Percentiles rank a stretch among this genome's conserved stretches.
These are phyloP conservation scores for Uronychia setigera DNA, from an alignment of 73 alveolate genomes.

Conservation along the genomic window DNA sequence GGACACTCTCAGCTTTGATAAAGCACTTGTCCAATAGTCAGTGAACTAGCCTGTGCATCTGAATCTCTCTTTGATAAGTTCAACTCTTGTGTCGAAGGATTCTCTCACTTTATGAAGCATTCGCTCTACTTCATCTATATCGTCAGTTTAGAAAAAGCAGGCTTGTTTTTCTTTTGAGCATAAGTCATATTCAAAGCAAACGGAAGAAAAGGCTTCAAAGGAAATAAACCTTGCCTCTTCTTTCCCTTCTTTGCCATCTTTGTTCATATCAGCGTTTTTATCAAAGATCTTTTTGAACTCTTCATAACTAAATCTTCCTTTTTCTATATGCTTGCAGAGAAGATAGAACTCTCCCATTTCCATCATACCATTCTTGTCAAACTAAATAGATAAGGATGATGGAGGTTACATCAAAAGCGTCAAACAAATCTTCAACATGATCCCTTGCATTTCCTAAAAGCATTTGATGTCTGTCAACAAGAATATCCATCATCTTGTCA, in stretches of 20 bases:
- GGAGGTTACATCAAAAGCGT: slow-evolving; percentile 33
- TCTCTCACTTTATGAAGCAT: not conserved
- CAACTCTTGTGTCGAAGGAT: not conserved
- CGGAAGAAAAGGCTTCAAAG: not conserved
- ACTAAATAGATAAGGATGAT: not conserved
- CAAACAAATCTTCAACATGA: slow-evolving; percentile 13
- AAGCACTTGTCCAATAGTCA: not conserved
- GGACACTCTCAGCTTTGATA: not conserved
- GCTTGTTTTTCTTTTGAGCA: not conserved
- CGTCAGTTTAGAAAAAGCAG: not conserved
- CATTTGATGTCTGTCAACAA: slow-evolving; percentile 4
- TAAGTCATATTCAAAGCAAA: not conserved
- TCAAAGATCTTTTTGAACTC: not conserved
- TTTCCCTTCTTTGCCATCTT: not conserved
- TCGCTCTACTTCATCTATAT: not conserved
- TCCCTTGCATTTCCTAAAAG: slow-evolving; percentile 14
- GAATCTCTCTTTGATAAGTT: not conserved
- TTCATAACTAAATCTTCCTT: not conserved
- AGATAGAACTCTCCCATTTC: slow-evolving; percentile 5
- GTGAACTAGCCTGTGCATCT: not conserved
- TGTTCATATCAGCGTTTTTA: not conserved
- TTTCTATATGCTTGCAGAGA: not conserved
- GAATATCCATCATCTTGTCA: slow-evolving; percentile 16
- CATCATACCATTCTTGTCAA: not conserved
- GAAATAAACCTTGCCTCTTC: not conserved